Percentiles rank a stretch among this genome's conserved stretches.
Evolutionary conservation across 2,329 filamentous ascomycete species (phyloP).

Genomic region (Ascochyta rabiei): DNA sequence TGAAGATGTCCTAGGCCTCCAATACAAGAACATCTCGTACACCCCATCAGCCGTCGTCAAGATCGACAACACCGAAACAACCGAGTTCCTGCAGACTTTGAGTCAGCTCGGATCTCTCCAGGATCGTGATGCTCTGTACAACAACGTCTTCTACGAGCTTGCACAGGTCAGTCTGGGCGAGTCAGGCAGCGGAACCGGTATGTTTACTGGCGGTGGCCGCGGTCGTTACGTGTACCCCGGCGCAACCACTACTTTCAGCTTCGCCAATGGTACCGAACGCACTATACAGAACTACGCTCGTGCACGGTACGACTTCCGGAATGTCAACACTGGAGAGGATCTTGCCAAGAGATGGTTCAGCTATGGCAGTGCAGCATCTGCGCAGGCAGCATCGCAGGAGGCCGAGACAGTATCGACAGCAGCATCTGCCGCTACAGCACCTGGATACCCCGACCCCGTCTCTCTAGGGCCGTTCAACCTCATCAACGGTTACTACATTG

Average conservation of each 20-base stretch:
- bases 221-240: constrained; percentile 53
- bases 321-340: constrained; percentile 49
- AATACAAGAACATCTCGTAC: constrained; percentile 52
- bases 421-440: constrained; percentile 28
- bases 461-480: constrained; percentile 47
- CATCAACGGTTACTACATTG: constrained; percentile 55
- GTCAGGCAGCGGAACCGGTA: constrained; percentile 51
- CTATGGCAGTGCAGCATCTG: constrained; percentile 24
- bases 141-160: constrained; percentile 56
- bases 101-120: constrained; percentile 58
- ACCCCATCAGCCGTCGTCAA: constrained; percentile 58
- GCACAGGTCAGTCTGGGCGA: constrained; percentile 50
- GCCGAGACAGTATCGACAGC: constrained; percentile 14
- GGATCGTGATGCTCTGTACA: constrained; percentile 64
- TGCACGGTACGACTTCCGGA: constrained; percentile 46
- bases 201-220: constrained; percentile 53
- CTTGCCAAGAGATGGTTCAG: constrained; percentile 49
- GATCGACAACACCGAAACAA: constrained; percentile 63
- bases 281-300: constrained; percentile 53
- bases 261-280: constrained; percentile 52
- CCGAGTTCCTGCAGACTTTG: constrained; percentile 55
- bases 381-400: not conserved
- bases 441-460: constrained; percentile 53
- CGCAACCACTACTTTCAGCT: constrained; percentile 51
- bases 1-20: constrained; percentile 53